These are phyloP conservation scores for Tuber magnatum DNA, from an alignment of 495 filamentous ascomycete species.

Conservation along the genomic window DNA sequence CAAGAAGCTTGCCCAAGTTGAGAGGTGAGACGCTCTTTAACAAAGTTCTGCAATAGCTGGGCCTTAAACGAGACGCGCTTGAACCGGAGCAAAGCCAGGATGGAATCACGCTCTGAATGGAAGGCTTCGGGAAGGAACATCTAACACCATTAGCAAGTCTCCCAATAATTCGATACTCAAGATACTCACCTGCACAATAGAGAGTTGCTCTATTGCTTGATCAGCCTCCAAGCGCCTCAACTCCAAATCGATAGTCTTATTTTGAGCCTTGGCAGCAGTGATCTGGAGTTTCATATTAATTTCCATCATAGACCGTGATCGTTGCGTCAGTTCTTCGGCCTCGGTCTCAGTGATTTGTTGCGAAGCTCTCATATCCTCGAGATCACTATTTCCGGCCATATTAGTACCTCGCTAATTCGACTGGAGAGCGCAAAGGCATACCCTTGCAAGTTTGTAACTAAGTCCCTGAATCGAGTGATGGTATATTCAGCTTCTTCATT, in stretches of 20 bases:
- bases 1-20: conserved; percentile 48
- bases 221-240: conserved; percentile 79
- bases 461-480: conserved; percentile 73
- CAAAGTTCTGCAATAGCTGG: conserved; percentile 64
- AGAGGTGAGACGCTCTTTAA: conserved; percentile 65
- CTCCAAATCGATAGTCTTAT: conserved; percentile 88
- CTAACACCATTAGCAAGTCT: conserved; percentile 40
- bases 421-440: conserved; percentile 8
- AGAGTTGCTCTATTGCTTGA: conserved; percentile 79
- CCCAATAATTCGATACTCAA: background rate
- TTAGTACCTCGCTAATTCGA: conserved; percentile 2
- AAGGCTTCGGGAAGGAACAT: conserved; percentile 86
- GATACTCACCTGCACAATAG: conserved; percentile 56
- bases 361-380: conserved; percentile 84
- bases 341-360: conserved; percentile 88
- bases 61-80: conserved; percentile 86
- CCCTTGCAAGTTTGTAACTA: conserved; percentile 75
- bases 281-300: conserved; percentile 87
- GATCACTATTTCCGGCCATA: conserved; percentile 47
- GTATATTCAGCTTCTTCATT: conserved; percentile 88
- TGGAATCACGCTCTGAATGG: conserved; percentile 67
- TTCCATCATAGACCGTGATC: conserved; percentile 90
- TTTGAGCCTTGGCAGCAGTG: conserved; percentile 80
- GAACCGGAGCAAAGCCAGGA: conserved; percentile 77
- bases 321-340: conserved; percentile 72